phyloP scores from a whole-genome alignment of 164 flowering plant genomes.

The Tetracentron sinense region DNA sequence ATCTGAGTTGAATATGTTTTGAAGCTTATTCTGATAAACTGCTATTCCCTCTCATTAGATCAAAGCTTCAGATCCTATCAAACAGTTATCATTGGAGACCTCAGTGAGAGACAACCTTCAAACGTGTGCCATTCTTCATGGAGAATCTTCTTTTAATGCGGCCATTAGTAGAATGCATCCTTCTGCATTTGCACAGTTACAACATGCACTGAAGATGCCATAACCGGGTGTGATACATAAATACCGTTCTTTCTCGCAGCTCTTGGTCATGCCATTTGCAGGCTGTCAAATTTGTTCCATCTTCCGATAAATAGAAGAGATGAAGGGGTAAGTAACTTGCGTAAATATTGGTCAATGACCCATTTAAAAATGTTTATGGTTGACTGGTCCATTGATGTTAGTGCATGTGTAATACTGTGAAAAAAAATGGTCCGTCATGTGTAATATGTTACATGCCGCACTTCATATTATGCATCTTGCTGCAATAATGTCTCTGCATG shows the following conservation, averaged over 20 bases:
- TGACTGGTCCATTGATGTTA: no score
- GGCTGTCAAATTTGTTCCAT: neutral
- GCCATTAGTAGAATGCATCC: conserved; percentile 84
- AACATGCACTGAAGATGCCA: conserved; percentile 76
- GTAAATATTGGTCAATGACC: neutral
- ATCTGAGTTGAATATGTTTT: neutral
- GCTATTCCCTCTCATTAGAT: conserved; percentile 40
- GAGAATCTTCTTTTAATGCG: conserved; percentile 69
- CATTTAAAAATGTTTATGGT: no score
- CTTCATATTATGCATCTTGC: no score
- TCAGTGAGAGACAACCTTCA: conserved; percentile 80
- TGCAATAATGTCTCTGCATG: neutral
- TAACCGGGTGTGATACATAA: conserved; percentile 11
- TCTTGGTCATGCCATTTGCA: neutral
- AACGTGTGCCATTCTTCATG: conserved; percentile 83
- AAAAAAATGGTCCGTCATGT: no score
- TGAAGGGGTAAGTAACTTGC: neutral
- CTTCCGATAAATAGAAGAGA: neutral
- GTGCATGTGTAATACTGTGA: no score
- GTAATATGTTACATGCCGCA: no score
- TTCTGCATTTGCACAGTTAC: conserved; percentile 67
- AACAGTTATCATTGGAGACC: conserved; percentile 64
- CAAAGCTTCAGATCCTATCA: conserved; percentile 74
- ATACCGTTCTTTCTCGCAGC: neutral
- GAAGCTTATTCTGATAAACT: conserved; percentile 11